Percentiles rank a stretch among this genome's conserved stretches.
Evolutionary conservation across 1,284 basidiomycete genomes (phyloP).

Genomic region (Pseudozyma sp.): DNA sequence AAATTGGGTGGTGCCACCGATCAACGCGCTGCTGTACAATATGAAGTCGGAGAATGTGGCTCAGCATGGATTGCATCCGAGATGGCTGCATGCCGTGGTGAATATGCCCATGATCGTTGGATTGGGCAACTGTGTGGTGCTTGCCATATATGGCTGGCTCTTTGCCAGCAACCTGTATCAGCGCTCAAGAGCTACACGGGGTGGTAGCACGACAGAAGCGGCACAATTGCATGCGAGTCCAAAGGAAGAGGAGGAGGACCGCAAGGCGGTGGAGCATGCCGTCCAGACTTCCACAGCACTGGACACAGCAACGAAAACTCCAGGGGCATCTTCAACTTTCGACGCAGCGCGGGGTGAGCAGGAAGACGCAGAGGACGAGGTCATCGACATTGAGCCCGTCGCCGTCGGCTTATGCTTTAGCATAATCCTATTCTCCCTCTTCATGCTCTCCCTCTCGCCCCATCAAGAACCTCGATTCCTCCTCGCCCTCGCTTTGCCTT

Average conservation of each 20-base stretch:
- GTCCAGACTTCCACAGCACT: not conserved
- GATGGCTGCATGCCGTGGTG: conserved; percentile 63
- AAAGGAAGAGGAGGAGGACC: conserved; percentile 3
- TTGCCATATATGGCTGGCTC: conserved; percentile 8
- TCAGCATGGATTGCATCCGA: conserved; percentile 68
- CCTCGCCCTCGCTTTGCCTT: conserved; percentile 63
- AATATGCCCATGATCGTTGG: conserved; percentile 69
- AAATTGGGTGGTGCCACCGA: conserved; percentile 51
- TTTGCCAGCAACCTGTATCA: not conserved
- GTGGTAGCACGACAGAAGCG: not conserved
- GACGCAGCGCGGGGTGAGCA: not conserved
- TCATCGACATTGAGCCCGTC: conserved; percentile 17
- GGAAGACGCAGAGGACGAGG: not conserved
- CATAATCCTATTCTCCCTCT: conserved; percentile 36
- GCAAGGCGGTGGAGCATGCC: not conserved
- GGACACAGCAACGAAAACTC: not conserved
- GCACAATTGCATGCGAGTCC: not conserved
- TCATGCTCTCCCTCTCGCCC: conserved; percentile 64
- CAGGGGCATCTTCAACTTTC: not conserved
- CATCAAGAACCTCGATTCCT: conserved; percentile 70
- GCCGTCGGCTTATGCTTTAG: conserved; percentile 12
- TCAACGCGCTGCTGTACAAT: conserved; percentile 68
- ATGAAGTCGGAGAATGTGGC: conserved; percentile 61
- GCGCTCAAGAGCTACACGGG: not conserved
- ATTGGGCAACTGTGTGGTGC: conserved; percentile 14